These are phyloP conservation scores for Skeletonema tropicum DNA, from an alignment of 108 stramenopile genomes.

Conservation along the genomic window DNA sequence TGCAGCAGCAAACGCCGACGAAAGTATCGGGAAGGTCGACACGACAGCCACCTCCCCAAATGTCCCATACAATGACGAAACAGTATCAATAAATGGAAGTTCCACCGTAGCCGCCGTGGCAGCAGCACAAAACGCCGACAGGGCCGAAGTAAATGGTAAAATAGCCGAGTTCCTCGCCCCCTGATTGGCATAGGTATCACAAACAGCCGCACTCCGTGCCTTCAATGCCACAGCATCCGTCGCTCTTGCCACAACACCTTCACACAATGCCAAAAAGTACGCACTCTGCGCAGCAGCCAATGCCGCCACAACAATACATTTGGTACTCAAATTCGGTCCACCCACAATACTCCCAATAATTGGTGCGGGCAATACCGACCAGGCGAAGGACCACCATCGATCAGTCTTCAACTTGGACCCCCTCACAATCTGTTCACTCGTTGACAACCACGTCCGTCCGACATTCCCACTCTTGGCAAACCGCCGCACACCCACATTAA, in stretches of 20 bases:
- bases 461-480: constrained; percentile 77
- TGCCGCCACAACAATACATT: constrained; percentile 80
- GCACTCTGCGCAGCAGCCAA: constrained; percentile 88
- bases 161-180: constrained; percentile 83
- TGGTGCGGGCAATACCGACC: constrained; percentile 77
- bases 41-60: constrained; percentile 60
- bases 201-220: constrained; percentile 83
- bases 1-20: constrained; percentile 84
- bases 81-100: constrained; percentile 73
- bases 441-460: constrained; percentile 80
- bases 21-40: constrained; percentile 66
- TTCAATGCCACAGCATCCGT: constrained; percentile 90
- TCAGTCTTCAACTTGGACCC: constrained; percentile 46
- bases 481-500: constrained; percentile 84
- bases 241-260: constrained; percentile 72
- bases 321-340: constrained; percentile 67
- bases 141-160: constrained; percentile 88
- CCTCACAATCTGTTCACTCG: constrained; percentile 69
- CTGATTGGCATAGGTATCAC: constrained; percentile 93
- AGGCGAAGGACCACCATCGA: constrained; percentile 74
- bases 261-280: constrained; percentile 75
- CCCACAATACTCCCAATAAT: constrained; percentile 78
- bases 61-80: constrained; percentile 53
- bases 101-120: constrained; percentile 91
- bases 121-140: constrained; percentile 85